Evolutionary conservation across 768 basidiomycete species (phyloP), one percentile per base, ranked within the genome.

Genomic region (Lactarius evosmus): DNA sequence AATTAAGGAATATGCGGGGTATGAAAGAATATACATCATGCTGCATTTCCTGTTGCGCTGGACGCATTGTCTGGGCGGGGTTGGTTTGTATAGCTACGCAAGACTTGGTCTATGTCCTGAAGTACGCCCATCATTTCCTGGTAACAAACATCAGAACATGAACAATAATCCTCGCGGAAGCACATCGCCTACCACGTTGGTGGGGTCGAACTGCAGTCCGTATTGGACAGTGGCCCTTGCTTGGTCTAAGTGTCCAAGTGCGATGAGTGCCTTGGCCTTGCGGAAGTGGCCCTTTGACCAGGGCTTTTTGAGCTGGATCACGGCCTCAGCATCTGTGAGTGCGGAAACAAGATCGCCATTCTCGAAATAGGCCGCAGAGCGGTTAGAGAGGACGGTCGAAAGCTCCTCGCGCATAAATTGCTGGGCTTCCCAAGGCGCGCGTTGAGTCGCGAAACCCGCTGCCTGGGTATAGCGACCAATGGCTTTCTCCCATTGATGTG

Each of bases 241-340:
- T 49, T 96, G 95, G 49, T 85, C 76, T 60, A 84, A 75, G 51
- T 79, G 76, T 3, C 80, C 81, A 56, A 99, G 79, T 25, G 83
- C 93, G 2, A 91, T 78, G 49, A 99, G 78, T 0, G 96, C 93
- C 72, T 93, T 93, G 2, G 93, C 91, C 72, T 91, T 95, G 63
- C 97, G 82, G 80, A 97, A 97, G 74, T 98, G 92, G 0, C 95
- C 97, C 72, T 98, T 99, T 70, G 90, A 85, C 95, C 96, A 98
- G 51, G 85, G 86, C 61, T 87, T 80, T 71, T 93, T 90, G 57
- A 97, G 77, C 67, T 83, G 75, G 46, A 97, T 88, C 71, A 98
- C 94, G 2, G 87, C 86, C 61, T 98, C 95, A 0, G 97, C 95
- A 71, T 99, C 97, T 30, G 86, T 86, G 8, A 95, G 77, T 4